A percentile compares a stretch with the other conserved stretches of the same genome.
Evolutionary conservation across 2,329 filamentous ascomycete genomes (phyloP).

Genomic region (Lecanicillium sp.): DNA sequence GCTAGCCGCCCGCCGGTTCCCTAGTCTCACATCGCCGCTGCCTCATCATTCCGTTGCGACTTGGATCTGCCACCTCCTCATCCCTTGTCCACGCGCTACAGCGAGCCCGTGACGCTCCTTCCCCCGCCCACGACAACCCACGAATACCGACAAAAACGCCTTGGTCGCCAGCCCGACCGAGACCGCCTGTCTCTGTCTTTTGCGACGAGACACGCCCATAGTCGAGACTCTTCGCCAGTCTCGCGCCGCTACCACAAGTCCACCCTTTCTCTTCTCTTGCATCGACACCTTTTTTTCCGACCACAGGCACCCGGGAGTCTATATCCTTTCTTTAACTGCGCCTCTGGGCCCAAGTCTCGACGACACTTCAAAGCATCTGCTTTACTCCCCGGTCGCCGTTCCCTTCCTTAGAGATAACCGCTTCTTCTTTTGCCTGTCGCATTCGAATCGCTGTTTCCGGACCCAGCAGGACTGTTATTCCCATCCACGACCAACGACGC

Average conservation of each 20-base stretch:
- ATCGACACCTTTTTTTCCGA: background rate
- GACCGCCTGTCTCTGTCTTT: background rate
- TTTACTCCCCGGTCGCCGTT: background rate
- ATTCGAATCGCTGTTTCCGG: conserved; percentile 17
- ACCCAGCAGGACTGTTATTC: conserved; percentile 13
- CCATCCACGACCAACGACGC: background rate
- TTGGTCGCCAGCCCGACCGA: background rate
- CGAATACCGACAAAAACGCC: too few relatives aligned
- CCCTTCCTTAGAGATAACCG: too few relatives aligned
- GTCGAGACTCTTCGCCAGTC: conserved; percentile 1
- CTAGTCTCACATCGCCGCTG: conserved; percentile 19
- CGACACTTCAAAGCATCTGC: background rate
- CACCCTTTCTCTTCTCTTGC: background rate
- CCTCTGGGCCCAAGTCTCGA: conserved; percentile 12
- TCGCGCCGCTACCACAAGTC: background rate
- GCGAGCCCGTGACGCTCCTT: background rate
- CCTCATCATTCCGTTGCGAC: conserved; percentile 21
- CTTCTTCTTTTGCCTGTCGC: conserved; percentile 17
- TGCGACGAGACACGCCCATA: conserved; percentile 6
- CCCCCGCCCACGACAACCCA: background rate
- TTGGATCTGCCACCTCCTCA: conserved; percentile 14
- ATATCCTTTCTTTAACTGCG: conserved; percentile 5
- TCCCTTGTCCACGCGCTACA: conserved; percentile 12
- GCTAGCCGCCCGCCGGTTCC: conserved; percentile 15
- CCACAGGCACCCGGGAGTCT: background rate